Percentiles rank a stretch among this genome's conserved stretches.
Evolutionary conservation across 2,329 filamentous ascomycete genomes (phyloP).

Genomic region (Fusarium sp.): DNA sequence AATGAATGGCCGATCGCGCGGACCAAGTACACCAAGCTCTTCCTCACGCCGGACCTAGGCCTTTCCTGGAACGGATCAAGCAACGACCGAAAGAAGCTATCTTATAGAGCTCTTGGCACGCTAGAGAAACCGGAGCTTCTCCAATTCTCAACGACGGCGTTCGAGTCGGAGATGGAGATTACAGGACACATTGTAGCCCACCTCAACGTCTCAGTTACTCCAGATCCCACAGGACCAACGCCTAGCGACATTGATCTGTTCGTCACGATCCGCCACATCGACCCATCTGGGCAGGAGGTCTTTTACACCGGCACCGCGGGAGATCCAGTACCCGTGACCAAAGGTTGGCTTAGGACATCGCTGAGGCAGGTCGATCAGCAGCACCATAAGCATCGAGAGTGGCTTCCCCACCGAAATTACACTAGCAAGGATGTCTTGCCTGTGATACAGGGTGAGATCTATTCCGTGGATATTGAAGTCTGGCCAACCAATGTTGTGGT

Average conservation of each 20-base stretch:
- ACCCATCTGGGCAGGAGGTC: slow-evolving; percentile 66
- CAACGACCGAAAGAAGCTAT: slow-evolving; percentile 55
- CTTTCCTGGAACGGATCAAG: slow-evolving; percentile 46
- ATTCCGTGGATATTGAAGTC: slow-evolving; percentile 71
- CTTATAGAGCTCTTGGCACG: slow-evolving; percentile 70
- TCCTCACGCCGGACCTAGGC: slow-evolving; percentile 62
- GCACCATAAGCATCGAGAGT: slow-evolving; percentile 64
- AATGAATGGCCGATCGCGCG: slow-evolving; percentile 75
- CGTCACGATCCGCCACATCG: slow-evolving; percentile 71
- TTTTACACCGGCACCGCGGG: slow-evolving; percentile 75
- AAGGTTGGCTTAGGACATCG: slow-evolving; percentile 72
- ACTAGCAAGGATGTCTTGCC: slow-evolving; percentile 65
- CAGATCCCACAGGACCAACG: slow-evolving; percentile 57
- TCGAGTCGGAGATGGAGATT: slow-evolving; percentile 74
- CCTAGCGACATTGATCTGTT: slow-evolving; percentile 72
- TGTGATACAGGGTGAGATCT: slow-evolving; percentile 67
- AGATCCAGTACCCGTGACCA: slow-evolving; percentile 71
- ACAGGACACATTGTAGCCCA: slow-evolving; percentile 76
- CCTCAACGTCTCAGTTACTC: slow-evolving; percentile 72
- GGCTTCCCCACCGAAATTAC: slow-evolving; percentile 69
- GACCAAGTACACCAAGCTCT: slow-evolving; percentile 73
- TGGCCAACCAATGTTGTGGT: slow-evolving; percentile 73
- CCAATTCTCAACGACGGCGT: slow-evolving; percentile 68
- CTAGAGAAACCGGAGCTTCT: slow-evolving; percentile 66
- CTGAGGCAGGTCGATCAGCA: slow-evolving; percentile 65